Evolutionary conservation across 495 filamentous ascomycete species (phyloP).

Genomic region (Sordaria brevicollis): DNA sequence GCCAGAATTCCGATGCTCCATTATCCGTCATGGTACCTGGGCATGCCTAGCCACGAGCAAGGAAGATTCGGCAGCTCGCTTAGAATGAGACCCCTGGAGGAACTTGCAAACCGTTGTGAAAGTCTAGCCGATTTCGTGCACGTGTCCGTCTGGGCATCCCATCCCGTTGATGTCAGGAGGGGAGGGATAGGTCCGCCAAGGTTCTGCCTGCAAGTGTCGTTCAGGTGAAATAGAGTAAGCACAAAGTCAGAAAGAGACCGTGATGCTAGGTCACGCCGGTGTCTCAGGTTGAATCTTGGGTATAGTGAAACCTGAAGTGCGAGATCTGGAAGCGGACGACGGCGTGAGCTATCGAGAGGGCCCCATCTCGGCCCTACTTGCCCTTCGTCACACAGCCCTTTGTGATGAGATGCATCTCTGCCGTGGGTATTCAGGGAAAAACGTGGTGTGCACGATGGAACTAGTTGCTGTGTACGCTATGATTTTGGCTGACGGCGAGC

Average conservation of each 20-base stretch:
- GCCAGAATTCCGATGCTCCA: not conserved
- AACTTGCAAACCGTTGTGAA: not conserved
- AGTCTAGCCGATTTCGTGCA: not conserved
- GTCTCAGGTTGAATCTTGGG: not conserved
- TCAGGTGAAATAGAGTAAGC: not conserved
- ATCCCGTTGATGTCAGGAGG: not conserved
- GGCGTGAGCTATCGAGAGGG: not conserved
- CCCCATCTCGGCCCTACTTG: not conserved
- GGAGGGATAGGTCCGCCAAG: not conserved
- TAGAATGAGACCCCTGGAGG: not conserved
- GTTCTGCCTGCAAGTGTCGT: not conserved
- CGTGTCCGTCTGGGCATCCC: not conserved
- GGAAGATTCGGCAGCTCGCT: not conserved
- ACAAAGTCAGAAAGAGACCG: not conserved
- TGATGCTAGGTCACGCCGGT: not conserved
- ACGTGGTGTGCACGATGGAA: not conserved
- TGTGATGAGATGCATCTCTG: not conserved
- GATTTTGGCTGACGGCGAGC: not conserved
- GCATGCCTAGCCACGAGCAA: not conserved
- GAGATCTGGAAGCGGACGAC: not conserved
- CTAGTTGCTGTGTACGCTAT: no score
- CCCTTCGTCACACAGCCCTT: not conserved
- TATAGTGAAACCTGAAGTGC: not conserved
- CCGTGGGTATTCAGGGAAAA: not conserved
- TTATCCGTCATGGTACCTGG: not conserved